Evolutionary conservation across 2,329 filamentous ascomycete genomes (phyloP), one percentile per base, ranked within the genome.

Genomic region (Escovopsis weberi): DNA sequence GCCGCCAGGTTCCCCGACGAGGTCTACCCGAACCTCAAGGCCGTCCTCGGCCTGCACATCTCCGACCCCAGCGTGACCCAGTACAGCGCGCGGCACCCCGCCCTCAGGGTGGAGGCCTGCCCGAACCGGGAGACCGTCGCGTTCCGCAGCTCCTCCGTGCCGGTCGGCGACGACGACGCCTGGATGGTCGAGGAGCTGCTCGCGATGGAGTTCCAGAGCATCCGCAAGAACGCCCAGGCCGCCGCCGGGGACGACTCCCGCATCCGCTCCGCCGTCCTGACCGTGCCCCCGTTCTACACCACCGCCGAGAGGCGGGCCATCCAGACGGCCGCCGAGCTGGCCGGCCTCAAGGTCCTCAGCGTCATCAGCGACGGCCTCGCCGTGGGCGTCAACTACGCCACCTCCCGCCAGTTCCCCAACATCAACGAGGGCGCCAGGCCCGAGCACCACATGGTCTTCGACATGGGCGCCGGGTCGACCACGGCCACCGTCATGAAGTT

Each of bases 391-490:
- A 93, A 98, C 65, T 98, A 96, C 61, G 91, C 91, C 37, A 95
- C 87, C 26, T 83, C 77, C 55, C 78, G 91, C 54, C 86, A 83
- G 12, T 98, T 96, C 62, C 86, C 88, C 33, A 86, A 77, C 53
- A 70, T 91, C 46, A 83, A 77, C 43, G 80, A 91, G 42, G 86
- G 85, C 43, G 82, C 75, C 50, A 87, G 87, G 66, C 82, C 91
- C 1, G 91, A 98, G 63, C 77, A 88, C 53, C 86, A 98, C 64
- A 66, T 98, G 59, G 78, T 98, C 28, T 98, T 91, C 57, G 91
- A 98, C 59, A 96, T 98, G 88, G 91, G 91, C 51, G 88, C 91
- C 51, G 91, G 91, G 4, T 95, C 86, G 38, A 84, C 89, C 30
- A 94, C 86, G 53, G 89, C 89, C 4, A 91, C 87, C 6, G 69